Percentiles rank a stretch among this genome's conserved stretches.
phyloP scores from a whole-genome alignment of 2,329 filamentous ascomycete species.

The Pezicula carpinea region DNA sequence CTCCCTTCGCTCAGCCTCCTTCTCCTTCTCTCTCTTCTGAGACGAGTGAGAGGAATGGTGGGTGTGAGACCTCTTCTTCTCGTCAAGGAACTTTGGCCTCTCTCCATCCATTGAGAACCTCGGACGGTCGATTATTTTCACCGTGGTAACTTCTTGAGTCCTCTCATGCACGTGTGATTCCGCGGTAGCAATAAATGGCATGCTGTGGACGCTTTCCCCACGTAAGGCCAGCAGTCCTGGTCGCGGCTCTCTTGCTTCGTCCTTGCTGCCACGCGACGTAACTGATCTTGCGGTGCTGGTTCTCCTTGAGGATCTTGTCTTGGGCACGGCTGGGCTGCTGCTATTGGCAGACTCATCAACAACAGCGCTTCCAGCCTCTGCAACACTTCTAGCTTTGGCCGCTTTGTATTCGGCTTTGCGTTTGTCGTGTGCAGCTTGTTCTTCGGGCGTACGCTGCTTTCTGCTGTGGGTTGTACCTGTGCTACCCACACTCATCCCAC shows the following conservation, averaged over 20 bases:
- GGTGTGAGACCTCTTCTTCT: slow-evolving; percentile 6
- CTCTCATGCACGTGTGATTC: slow-evolving; percentile 1
- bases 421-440: slow-evolving; percentile 9
- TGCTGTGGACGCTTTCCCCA: not conserved
- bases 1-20: slow-evolving; percentile 3
- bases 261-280: not conserved
- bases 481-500: slow-evolving; percentile 6
- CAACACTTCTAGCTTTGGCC: slow-evolving; percentile 1
- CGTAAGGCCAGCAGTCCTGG: not conserved
- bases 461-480: not conserved
- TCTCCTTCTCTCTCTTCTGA: slow-evolving; percentile 6
- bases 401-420: slow-evolving; percentile 6
- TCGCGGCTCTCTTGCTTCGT: not conserved
- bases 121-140: slow-evolving; percentile 1
- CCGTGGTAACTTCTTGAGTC: not conserved
- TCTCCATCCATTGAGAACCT: slow-evolving; percentile 15
- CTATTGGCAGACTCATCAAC: not conserved
- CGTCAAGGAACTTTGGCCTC: slow-evolving; percentile 5
- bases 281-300: not conserved
- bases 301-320: not conserved
- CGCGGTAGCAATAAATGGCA: slow-evolving; percentile 1
- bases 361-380: not conserved
- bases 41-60: slow-evolving; percentile 11
- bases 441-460: slow-evolving; percentile 6
- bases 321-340: not conserved